Conservation (phyloP, 2,329 filamentous ascomycete species). For the Epichloe glyceriae region DNA sequence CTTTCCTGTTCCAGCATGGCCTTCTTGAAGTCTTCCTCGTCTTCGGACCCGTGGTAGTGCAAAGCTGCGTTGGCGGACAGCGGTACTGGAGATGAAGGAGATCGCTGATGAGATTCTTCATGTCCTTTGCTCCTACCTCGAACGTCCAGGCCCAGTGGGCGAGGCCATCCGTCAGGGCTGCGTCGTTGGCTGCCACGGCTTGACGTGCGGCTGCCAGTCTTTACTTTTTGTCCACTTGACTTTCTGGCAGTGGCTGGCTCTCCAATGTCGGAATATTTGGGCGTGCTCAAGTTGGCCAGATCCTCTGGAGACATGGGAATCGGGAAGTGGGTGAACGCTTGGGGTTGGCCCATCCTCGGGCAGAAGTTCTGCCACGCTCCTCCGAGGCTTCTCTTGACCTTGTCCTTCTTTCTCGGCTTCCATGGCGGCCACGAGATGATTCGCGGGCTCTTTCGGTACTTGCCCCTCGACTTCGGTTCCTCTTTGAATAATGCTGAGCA, state of each 20-base stretch:
- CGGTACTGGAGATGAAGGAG: conserved; percentile 70
- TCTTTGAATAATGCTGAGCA: conserved; percentile 49
- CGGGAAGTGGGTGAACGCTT: conserved; percentile 88
- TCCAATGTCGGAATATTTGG: conserved; percentile 19
- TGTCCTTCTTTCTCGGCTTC: conserved; percentile 35
- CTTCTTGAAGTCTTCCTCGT: conserved; percentile 47
- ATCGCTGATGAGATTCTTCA: conserved; percentile 46
- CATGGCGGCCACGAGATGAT: conserved; percentile 31
- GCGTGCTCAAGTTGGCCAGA: conserved; percentile 47
- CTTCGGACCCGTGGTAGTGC: conserved; percentile 38
- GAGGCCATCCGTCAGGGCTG: conserved; percentile 32
- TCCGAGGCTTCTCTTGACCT: conserved; percentile 51
- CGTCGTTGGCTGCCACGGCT: conserved; percentile 34
- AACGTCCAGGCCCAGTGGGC: conserved; percentile 30
- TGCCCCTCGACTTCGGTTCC: conserved; percentile 40
- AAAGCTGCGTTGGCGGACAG: conserved; percentile 41
- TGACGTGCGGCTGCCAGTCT: conserved; percentile 31
- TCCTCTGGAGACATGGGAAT: conserved; percentile 93
- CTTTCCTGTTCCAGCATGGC: conserved; percentile 41
- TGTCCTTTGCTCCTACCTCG: conserved; percentile 53
- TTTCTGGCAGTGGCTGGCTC: conserved; percentile 35
- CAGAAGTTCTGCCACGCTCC: conserved; percentile 53
- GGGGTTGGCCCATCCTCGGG: conserved; percentile 55
- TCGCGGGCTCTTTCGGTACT: conserved; percentile 34
- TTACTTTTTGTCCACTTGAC: conserved; percentile 19